A percentile compares a stretch with the other conserved stretches of the same genome.
These are phyloP conservation scores for Dianthus caryophyllus DNA, from an alignment of 148 eudicot genomes.

Conservation along the genomic window DNA sequence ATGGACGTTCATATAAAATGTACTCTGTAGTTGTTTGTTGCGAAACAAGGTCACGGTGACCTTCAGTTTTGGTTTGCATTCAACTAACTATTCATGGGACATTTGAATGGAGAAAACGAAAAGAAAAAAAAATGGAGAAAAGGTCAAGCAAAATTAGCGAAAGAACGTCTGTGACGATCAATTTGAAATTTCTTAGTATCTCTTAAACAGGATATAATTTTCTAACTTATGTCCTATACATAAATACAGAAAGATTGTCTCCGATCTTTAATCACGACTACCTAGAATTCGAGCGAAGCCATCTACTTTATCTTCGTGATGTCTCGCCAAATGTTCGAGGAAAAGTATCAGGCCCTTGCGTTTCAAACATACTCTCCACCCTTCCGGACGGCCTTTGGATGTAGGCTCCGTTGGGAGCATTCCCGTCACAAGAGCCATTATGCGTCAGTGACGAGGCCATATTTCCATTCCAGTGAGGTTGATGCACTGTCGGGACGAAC, in stretches of 20 bases:
- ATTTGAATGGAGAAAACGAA: no score
- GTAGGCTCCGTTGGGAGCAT: background rate
- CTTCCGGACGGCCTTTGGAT: background rate
- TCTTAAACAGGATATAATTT: background rate
- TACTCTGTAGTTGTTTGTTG: no score
- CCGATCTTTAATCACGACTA: background rate
- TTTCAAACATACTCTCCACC: slow-evolving; percentile 5
- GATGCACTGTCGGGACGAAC: background rate
- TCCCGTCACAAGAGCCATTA: background rate
- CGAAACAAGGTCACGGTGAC: no score
- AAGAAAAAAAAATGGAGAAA: no score
- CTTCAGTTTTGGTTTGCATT: no score
- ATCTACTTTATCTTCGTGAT: slow-evolving; percentile 11
- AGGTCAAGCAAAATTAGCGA: no score
- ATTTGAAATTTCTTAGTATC: no score
- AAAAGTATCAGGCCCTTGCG: background rate
- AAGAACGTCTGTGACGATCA: no score
- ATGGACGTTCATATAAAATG: no score
- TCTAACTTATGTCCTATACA: background rate
- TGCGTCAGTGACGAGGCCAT: slow-evolving; percentile 1
- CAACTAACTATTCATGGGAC: no score
- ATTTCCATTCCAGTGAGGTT: background rate
- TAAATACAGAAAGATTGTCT: background rate
- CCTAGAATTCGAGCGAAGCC: background rate
- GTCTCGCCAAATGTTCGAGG: background rate